These are phyloP conservation scores for Ammopiptanthus mongolicus DNA, from an alignment of 306 rosid genomes.

Conservation along the genomic window DNA sequence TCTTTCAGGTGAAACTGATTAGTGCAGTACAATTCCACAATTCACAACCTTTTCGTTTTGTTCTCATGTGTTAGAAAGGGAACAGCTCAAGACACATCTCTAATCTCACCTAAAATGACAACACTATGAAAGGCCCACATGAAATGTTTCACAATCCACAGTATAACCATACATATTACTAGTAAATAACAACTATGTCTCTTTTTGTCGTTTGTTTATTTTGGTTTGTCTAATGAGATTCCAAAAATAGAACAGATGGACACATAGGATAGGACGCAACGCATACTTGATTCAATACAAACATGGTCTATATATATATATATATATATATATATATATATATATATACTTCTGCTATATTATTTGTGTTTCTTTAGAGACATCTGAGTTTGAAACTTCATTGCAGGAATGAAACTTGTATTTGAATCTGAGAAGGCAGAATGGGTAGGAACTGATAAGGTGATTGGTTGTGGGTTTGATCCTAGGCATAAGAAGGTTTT, in stretches of 20 bases:
- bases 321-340: no score
- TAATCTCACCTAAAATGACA: not conserved
- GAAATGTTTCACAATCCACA: not conserved
- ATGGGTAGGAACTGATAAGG: slow-evolving; percentile 72
- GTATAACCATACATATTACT: not conserved
- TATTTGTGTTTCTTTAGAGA: not conserved
- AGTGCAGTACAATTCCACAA: not conserved
- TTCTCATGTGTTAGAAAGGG: slow-evolving; percentile 6
- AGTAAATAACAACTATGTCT: not conserved
- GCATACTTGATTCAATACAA: not conserved
- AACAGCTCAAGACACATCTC: not conserved
- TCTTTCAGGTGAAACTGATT: not conserved
- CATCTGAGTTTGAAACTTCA: not conserved
- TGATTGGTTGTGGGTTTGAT: slow-evolving; percentile 91
- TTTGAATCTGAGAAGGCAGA: slow-evolving; percentile 62
- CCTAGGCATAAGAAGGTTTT: slow-evolving; percentile 84
- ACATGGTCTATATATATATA: not conserved
- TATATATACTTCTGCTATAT: not conserved
- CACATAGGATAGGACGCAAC: not conserved
- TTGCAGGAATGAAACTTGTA: slow-evolving; percentile 69
- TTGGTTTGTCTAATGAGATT: not conserved
- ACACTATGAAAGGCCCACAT: slow-evolving; percentile 12
- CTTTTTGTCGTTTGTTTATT: not conserved
- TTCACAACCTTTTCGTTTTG: not conserved
- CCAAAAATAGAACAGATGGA: not conserved